Base-by-base conservation (phyloP, 495 filamentous ascomycete genomes). In the Monascus purpureus region DNA sequence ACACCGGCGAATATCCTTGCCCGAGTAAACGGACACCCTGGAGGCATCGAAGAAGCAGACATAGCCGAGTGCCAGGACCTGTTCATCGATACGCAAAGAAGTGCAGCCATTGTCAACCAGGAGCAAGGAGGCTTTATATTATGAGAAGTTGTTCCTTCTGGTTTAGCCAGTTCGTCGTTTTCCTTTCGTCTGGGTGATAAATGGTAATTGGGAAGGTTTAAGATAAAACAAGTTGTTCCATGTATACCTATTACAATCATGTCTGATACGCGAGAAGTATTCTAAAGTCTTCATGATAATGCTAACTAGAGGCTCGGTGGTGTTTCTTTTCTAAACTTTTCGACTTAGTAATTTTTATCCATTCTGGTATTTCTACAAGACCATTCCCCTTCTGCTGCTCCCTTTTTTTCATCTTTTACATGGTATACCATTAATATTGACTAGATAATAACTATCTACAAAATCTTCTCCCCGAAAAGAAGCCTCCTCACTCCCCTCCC, bases 21-120 rank as follows among this genome's bases (percentile, higher is more conserved):
- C 23, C 65, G 68, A 26, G 71, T 81, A 45, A 80, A 78, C 45
- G 79, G 80, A 32, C 75, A 72, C 33, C 70, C 61, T 28, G 52
- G 50, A 25, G 74, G 80, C 34, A 85, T 95, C 33, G 80, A 84
- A 39, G 66, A 83, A 13, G 65, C 73, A 36, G 86, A 93, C 55
- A 76, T 95, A 32, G 70, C 65, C n/a, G 87, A 95, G 55, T 86
- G 81, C 53, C 78, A 84, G 56, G 80, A 81, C 42, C 60, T 95
- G 25, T 95, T 95, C 62, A 70, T 92, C 40, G 87, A 95, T 56
- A 82, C 85, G 9, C 74, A 79, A 43, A 71, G 85, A 37, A 93
- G 85, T 53, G 84, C 86, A 31, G 51, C 53, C 29, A 68, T 84
- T 39, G 70, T 83, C 46, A 68, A 56, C 47, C 65, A 70, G 55